Conservation (phyloP, 345 rosid species). For the Nasturtium officinale region DNA sequence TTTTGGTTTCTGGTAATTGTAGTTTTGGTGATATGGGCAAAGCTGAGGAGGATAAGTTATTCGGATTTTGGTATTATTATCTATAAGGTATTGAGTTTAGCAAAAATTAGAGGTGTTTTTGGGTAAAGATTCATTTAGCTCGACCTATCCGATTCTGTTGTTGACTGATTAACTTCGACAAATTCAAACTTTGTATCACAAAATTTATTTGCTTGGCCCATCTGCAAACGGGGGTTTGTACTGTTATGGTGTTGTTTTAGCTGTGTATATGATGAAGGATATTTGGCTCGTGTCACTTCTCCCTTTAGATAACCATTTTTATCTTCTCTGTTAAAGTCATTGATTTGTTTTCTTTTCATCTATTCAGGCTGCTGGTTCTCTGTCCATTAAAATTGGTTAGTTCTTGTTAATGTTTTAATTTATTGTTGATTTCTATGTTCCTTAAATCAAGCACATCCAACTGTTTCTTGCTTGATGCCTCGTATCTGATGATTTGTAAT, state of each 20-base stretch:
- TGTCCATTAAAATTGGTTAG: constrained; percentile 95
- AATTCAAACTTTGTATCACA: not conserved
- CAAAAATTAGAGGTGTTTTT: not conserved
- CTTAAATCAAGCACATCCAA: not conserved
- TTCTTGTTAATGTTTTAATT: constrained; percentile 29
- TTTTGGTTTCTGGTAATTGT: not conserved
- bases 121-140: not conserved
- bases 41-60: not conserved
- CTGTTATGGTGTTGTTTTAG: constrained; percentile 20
- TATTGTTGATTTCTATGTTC: constrained; percentile 10
- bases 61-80: not conserved
- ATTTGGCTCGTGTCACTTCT: not conserved
- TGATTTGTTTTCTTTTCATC: constrained; percentile 18
- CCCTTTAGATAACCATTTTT: constrained; percentile 3
- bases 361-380: constrained; percentile 92
- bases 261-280: not conserved
- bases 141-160: not conserved
- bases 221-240: constrained; percentile 5
- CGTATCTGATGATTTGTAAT: constrained; percentile 26
- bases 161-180: not conserved
- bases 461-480: not conserved
- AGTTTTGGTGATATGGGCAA: not conserved
- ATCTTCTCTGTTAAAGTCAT: constrained; percentile 7
- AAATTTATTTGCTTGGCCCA: not conserved
- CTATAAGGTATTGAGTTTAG: not conserved